Conservation (phyloP, 1,284 basidiomycete species). For the Moesziomyces antarcticus region DNA sequence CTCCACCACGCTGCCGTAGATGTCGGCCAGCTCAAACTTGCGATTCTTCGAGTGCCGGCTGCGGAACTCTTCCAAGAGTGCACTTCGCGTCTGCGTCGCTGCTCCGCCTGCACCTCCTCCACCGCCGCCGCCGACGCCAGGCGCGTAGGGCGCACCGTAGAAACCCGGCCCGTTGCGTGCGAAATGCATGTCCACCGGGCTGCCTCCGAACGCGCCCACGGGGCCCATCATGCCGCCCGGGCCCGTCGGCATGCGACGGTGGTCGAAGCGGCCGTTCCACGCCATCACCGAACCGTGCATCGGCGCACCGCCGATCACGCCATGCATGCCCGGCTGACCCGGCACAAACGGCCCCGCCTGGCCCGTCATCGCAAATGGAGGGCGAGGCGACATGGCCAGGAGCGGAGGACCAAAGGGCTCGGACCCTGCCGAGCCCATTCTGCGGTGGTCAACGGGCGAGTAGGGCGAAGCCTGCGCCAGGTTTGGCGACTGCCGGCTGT, state of each 20-base stretch:
- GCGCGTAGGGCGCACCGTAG: constrained; percentile 15
- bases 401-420: constrained; percentile 22
- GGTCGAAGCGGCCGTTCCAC: constrained; percentile 44
- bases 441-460: constrained; percentile 18
- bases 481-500: constrained; percentile 28
- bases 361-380: constrained; percentile 29
- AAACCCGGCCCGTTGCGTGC: constrained; percentile 18
- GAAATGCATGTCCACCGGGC: constrained; percentile 22
- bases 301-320: constrained; percentile 27
- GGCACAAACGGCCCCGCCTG: constrained; percentile 35
- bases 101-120: background rate
- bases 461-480: constrained; percentile 28
- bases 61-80: constrained; percentile 61
- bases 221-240: constrained; percentile 45
- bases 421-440: constrained; percentile 26
- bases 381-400: constrained; percentile 27
- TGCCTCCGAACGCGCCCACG: constrained; percentile 16
- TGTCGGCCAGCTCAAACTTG: constrained; percentile 74
- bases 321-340: constrained; percentile 23
- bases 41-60: constrained; percentile 45
- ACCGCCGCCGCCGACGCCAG: constrained; percentile 1
- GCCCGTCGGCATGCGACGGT: constrained; percentile 43
- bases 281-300: constrained; percentile 23
- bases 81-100: constrained; percentile 19
- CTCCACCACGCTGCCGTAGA: constrained; percentile 86